A percentile compares a stretch with the other conserved stretches of the same genome.
phyloP scores from a whole-genome alignment of 495 filamentous ascomycete species.

The Neohortaea acidophila region DNA sequence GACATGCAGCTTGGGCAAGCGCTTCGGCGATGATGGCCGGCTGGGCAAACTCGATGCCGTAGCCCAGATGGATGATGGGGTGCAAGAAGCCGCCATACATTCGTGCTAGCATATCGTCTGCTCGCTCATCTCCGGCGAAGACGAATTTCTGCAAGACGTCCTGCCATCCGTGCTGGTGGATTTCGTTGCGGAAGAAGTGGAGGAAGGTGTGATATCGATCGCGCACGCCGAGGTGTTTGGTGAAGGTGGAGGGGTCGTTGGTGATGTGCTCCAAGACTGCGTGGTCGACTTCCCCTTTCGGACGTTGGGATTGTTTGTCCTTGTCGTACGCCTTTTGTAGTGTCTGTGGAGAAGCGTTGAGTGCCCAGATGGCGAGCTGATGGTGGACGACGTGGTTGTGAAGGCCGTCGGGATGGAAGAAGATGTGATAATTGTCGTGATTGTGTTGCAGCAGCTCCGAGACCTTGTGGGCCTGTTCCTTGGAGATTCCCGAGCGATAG shows the following conservation, averaged over 20 bases:
- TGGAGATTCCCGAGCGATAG: conserved; percentile 32
- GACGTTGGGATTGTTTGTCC: conserved; percentile 49
- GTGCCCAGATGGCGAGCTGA: conserved; percentile 57
- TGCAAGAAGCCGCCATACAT: conserved; percentile 56
- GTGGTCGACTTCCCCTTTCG: conserved; percentile 27
- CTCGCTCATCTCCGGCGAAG: conserved; percentile 44
- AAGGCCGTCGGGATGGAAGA: conserved; percentile 53
- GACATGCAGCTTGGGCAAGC: conserved; percentile 58
- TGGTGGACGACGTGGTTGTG: conserved; percentile 55
- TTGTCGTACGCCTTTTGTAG: conserved; percentile 44
- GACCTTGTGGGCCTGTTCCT: conserved; percentile 42
- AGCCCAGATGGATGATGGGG: conserved; percentile 72
- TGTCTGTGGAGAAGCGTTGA: conserved; percentile 44
- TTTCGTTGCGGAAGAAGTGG: conserved; percentile 56
- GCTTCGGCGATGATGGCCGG: conserved; percentile 70
- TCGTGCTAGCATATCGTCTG: conserved; percentile 46
- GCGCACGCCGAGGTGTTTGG: conserved; percentile 35
- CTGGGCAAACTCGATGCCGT: conserved; percentile 65
- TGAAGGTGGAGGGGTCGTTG: conserved; percentile 36
- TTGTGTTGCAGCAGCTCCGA: conserved; percentile 60
- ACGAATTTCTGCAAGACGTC: conserved; percentile 47
- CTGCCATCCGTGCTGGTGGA: conserved; percentile 44
- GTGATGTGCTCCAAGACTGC: conserved; percentile 36
- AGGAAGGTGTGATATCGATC: conserved; percentile 53
- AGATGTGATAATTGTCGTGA: conserved; percentile 60